Conservation (phyloP, 768 basidiomycete genomes). For the Leccinum arenicola region DNA sequence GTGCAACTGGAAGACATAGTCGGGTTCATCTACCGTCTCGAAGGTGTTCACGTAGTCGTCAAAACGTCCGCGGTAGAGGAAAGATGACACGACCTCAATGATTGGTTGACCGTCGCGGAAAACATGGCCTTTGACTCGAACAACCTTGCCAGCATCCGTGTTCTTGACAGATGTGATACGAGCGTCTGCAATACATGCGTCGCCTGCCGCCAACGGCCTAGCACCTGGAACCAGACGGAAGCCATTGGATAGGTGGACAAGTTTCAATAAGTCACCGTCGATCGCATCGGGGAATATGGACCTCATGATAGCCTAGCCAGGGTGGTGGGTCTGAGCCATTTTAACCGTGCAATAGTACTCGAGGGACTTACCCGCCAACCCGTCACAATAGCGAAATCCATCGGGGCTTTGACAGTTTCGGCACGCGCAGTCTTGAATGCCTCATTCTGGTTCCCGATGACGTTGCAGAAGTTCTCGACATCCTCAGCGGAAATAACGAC, state of each 20-base stretch:
- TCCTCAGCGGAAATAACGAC: slow-evolving; percentile 73
- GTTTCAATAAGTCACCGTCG: slow-evolving; percentile 92
- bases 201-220: slow-evolving; percentile 75
- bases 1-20: slow-evolving; percentile 75
- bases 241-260: slow-evolving; percentile 96
- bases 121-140: slow-evolving; percentile 85
- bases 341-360: not conserved
- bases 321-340: slow-evolving; percentile 11
- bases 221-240: slow-evolving; percentile 86
- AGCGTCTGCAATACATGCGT: slow-evolving; percentile 88
- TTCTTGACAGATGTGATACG: slow-evolving; percentile 88
- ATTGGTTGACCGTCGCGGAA: slow-evolving; percentile 74
- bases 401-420: slow-evolving; percentile 75
- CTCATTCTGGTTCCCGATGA: slow-evolving; percentile 92
- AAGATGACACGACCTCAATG: slow-evolving; percentile 91
- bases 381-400: slow-evolving; percentile 98
- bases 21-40: slow-evolving; percentile 85
- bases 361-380: slow-evolving; percentile 85
- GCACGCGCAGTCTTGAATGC: slow-evolving; percentile 80
- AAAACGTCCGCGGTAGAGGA: slow-evolving; percentile 96
- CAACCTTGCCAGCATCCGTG: slow-evolving; percentile 87
- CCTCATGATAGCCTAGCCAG: slow-evolving; percentile 90
- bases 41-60: slow-evolving; percentile 95
- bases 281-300: slow-evolving; percentile 91
- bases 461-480: slow-evolving; percentile 86